These are phyloP conservation scores for Microthyrium microscopicum DNA, from an alignment of 2,329 filamentous ascomycete genomes.

Conservation along the genomic window DNA sequence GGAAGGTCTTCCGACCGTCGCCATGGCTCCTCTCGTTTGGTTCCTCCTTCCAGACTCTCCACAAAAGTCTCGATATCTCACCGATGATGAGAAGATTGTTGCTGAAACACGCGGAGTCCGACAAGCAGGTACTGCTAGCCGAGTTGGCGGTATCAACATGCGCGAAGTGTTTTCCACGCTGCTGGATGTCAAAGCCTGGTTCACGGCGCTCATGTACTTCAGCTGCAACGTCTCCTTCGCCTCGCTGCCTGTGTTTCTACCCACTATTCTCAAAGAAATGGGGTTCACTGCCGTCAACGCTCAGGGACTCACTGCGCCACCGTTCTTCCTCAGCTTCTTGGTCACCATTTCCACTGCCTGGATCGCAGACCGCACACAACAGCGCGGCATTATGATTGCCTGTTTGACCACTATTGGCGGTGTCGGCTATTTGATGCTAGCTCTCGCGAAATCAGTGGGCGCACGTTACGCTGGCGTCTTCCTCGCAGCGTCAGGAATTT, in stretches of 20 bases:
- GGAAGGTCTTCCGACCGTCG: slow-evolving; percentile 68
- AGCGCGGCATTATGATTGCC: slow-evolving; percentile 50
- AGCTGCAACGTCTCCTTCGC: slow-evolving; percentile 76
- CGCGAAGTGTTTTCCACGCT: slow-evolving; percentile 43
- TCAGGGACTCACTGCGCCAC: slow-evolving; percentile 67
- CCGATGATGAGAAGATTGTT: slow-evolving; percentile 37
- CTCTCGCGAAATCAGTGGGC: slow-evolving; percentile 26
- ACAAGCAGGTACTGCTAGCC: slow-evolving; percentile 17
- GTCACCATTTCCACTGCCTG: slow-evolving; percentile 56
- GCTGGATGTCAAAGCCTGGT: slow-evolving; percentile 51
- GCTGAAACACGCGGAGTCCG: slow-evolving; percentile 21
- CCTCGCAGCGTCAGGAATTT: slow-evolving; percentile 68
- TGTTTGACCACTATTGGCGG: slow-evolving; percentile 51
- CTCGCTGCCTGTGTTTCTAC: slow-evolving; percentile 74
- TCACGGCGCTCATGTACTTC: slow-evolving; percentile 73
- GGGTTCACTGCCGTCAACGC: slow-evolving; percentile 50
- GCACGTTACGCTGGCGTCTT: slow-evolving; percentile 58
- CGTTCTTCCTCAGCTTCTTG: slow-evolving; percentile 61
- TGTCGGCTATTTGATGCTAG: slow-evolving; percentile 42
- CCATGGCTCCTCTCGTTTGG: slow-evolving; percentile 61
- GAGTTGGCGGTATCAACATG: slow-evolving; percentile 28
- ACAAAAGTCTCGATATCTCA: slow-evolving; percentile 26
- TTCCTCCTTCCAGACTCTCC: slow-evolving; percentile 62
- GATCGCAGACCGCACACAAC: slow-evolving; percentile 49
- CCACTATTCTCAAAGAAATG: slow-evolving; percentile 64